Conservation (phyloP, 495 filamentous ascomycete species). For the Delitschia confertaspora region DNA sequence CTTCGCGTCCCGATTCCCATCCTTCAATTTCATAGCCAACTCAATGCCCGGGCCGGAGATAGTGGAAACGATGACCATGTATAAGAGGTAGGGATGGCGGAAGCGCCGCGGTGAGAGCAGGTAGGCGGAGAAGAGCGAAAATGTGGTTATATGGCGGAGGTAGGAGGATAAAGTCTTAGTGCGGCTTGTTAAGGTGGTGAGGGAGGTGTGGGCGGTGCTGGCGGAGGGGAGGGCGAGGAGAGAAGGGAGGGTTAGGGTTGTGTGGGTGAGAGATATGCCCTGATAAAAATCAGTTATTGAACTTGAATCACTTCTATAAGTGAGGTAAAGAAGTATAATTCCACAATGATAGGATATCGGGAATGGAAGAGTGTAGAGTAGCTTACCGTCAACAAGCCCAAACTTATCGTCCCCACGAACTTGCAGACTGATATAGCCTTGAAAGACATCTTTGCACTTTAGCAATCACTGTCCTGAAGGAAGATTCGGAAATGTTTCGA, state of each 20-base stretch:
- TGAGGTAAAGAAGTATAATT: not conserved
- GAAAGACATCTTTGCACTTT: conserved; percentile 64
- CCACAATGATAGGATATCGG: conserved; percentile 20
- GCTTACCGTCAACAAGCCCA: conserved; percentile 84
- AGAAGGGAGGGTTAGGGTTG: conserved; percentile 62
- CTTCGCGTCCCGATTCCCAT: conserved; percentile 34
- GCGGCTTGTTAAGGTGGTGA: conserved; percentile 54
- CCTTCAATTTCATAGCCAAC: conserved; percentile 28
- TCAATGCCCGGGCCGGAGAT: conserved; percentile 25
- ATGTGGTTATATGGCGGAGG: conserved; percentile 46
- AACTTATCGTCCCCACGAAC: conserved; percentile 79
- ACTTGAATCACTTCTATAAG: conserved; percentile 1
- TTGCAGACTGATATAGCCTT: conserved; percentile 65
- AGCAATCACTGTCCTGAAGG: no score
- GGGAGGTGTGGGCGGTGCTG: conserved; percentile 52
- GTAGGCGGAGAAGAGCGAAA: conserved; percentile 64
- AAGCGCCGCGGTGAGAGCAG: conserved; percentile 56
- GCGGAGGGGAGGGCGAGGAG: conserved; percentile 70
- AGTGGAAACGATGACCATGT: conserved; percentile 54
- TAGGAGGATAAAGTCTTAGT: conserved; percentile 52
- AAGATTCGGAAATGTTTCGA: no score
- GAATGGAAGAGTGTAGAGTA: conserved; percentile 28
- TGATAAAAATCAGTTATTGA: conserved; percentile 33
- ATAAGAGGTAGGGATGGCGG: conserved; percentile 79
- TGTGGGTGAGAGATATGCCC: conserved; percentile 77